Evolutionary conservation across 495 filamentous ascomycete species (phyloP).

Genomic region (Peziza echinospora): DNA sequence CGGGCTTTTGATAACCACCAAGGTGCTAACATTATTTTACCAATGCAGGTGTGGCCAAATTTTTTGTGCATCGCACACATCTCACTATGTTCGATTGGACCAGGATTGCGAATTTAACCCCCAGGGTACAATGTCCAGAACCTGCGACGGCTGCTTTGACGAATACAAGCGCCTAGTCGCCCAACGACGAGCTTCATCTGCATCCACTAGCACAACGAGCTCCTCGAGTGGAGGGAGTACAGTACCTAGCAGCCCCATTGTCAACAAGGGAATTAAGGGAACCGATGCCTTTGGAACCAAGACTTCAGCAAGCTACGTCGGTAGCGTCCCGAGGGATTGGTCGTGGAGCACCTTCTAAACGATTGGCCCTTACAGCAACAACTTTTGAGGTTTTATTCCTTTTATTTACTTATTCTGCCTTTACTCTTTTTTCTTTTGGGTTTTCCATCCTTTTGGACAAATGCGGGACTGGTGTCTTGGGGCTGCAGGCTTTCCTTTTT

Average conservation of each 20-base stretch:
- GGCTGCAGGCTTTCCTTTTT: too few species aligned
- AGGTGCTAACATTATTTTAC: constrained; percentile 4
- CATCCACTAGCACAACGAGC: constrained; percentile 18
- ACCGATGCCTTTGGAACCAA: constrained; percentile 3
- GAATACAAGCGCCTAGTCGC: constrained; percentile 25
- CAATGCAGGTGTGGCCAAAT: constrained; percentile 41
- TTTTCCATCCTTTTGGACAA: too few species aligned
- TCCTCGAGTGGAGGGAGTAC: constrained; percentile 13
- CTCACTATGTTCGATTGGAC: constrained; percentile 35
- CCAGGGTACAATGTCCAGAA: constrained; percentile 30
- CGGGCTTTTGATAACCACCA: not conserved
- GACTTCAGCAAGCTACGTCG: constrained; percentile 23
- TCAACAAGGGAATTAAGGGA: constrained; percentile 9
- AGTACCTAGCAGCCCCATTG: constrained; percentile 14
- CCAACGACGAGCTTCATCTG: constrained; percentile 15
- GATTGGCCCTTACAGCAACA: too few species aligned
- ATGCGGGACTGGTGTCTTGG: too few species aligned
- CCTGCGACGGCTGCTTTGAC: constrained; percentile 41
- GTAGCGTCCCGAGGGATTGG: constrained; percentile 44
- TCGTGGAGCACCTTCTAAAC: constrained; percentile 50
- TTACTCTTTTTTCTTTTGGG: too few species aligned
- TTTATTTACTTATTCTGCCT: too few species aligned
- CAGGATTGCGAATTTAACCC: constrained; percentile 46
- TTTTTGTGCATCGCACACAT: constrained; percentile 43
- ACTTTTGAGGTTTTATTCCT: too few species aligned